Evolutionary conservation across 192 early-diverging fungal species (phyloP), one percentile per base, ranked within the genome.

Genomic region (Entomortierella beljakovae): DNA sequence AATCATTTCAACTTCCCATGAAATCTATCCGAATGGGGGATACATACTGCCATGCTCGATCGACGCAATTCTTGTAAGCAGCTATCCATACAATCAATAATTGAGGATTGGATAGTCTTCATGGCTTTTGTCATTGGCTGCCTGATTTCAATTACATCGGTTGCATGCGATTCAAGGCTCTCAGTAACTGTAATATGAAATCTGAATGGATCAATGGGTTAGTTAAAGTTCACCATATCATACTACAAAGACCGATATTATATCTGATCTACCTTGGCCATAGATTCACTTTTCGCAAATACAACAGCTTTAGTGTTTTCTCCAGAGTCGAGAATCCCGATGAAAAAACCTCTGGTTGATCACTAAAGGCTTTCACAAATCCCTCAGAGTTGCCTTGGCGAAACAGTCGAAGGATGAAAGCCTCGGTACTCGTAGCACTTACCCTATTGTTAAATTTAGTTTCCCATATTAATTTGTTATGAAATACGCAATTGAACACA

Each of bases 361-460:
- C 96, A 38, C 94, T 94, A 54, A 99, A 92, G 0, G 96, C 98
- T 71, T 97, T 96, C 77, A 99, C 94, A 59, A 98, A 99, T 4
- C 92, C 93, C 50, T 87, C 65, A 50, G 91, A 64, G 82, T 98
- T 98, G 13, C 89, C 81, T 57, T 94, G 85, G 9, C 94, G 87
- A 62, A 90, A 88, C 18, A 99, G 72, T 13, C 95, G 86, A 28
- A 98, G 70, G 38, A 98, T 94, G 65, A 98, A 96, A 7, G 96
- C 93, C 76, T 98, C 96, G 43, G 88, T 95, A 1, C 94, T 94
- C 32, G 91, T 89, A 16, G 89, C 92, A 0, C 83, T 83, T 5
- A 99, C 87, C 37, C 92, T 90, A 63, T 16, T 35, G 68, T n/a
- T 8, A 13, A 13, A 8, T 38, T 13, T 8, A 38, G 13, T 38